A percentile compares a stretch with the other conserved stretches of the same genome.
Evolutionary conservation across 805 yeast species (phyloP).

Genomic region (Candida khao-thaluensis): DNA sequence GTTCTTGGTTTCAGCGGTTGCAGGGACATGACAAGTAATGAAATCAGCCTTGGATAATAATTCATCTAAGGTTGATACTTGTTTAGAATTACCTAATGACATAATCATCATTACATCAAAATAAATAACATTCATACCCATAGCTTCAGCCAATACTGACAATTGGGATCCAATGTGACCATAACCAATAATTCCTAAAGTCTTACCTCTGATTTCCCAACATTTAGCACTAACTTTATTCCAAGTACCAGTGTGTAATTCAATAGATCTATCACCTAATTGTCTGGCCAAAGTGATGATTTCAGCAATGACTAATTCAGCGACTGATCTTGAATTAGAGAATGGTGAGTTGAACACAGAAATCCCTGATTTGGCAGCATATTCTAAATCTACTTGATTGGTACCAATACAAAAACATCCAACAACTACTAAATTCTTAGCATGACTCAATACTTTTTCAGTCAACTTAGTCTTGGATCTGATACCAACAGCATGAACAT

Average conservation of each 20-base stretch:
- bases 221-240: conserved; percentile 92
- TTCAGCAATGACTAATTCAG: conserved; percentile 95
- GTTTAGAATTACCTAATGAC: conserved; percentile 96
- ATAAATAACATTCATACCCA: conserved; percentile 96
- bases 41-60: conserved; percentile 81
- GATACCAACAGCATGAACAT: conserved; percentile 96
- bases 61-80: conserved; percentile 82
- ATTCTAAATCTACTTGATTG: conserved; percentile 92
- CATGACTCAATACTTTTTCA: conserved; percentile 73
- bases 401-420: conserved; percentile 99
- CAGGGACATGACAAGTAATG: conserved; percentile 93
- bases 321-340: conserved; percentile 97
- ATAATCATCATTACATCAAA: conserved; percentile 90
- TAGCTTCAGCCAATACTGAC: conserved; percentile 93
- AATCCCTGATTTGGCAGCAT: conserved; percentile 88
- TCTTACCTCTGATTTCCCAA: conserved; percentile 99
- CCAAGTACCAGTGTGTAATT: conserved; percentile 96
- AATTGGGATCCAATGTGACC: conserved; percentile 98
- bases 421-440: conserved; percentile 82
- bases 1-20: conserved; percentile 85
- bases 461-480: conserved; percentile 94
- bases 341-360: conserved; percentile 98
- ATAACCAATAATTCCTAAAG: conserved; percentile 94
- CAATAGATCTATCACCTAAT: conserved; percentile 93
- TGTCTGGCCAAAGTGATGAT: conserved; percentile 93